phyloP scores from a whole-genome alignment of 2,329 filamentous ascomycete species.

The Clonostachys rhizophaga region DNA sequence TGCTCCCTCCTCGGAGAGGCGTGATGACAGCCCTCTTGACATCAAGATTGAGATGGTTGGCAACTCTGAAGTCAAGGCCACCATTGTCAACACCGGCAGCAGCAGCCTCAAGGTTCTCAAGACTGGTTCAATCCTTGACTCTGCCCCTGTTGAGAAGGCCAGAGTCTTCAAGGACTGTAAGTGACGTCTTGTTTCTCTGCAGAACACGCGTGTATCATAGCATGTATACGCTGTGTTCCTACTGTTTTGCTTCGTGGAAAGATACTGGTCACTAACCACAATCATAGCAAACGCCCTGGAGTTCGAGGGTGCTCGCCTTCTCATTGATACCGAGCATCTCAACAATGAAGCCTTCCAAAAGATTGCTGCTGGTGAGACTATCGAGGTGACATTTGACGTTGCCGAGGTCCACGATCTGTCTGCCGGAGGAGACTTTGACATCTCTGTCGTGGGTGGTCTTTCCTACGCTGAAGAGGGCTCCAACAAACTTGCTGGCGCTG shows the following conservation, averaged over 20 bases:
- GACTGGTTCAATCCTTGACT: slow-evolving; percentile 41
- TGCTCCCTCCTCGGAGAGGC: slow-evolving; percentile 3
- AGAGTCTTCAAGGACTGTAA: slow-evolving; percentile 35
- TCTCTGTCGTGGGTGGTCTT: slow-evolving; percentile 48
- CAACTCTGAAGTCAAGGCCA: slow-evolving; percentile 41
- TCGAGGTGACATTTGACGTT: slow-evolving; percentile 43
- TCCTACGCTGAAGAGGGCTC: slow-evolving; percentile 42
- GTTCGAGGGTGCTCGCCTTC: slow-evolving; percentile 46
- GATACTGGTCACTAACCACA: not conserved
- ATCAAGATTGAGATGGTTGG: slow-evolving; percentile 34
- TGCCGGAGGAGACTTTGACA: slow-evolving; percentile 41
- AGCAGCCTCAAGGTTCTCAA: slow-evolving; percentile 39
- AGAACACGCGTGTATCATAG: no score
- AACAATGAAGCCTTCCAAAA: slow-evolving; percentile 37
- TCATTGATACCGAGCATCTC: slow-evolving; percentile 32
- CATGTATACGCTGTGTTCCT: no score
- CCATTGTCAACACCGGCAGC: slow-evolving; percentile 41
- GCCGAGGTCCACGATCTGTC: slow-evolving; percentile 43
- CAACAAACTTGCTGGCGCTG: slow-evolving; percentile 41
- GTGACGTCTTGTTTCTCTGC: slow-evolving; percentile 6
- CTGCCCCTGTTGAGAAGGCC: slow-evolving; percentile 41
- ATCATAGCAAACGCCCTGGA: slow-evolving; percentile 19
- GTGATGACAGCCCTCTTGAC: slow-evolving; percentile 17
- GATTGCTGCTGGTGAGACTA: slow-evolving; percentile 35
- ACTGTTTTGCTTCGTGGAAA: no score